Evolutionary conservation across 495 filamentous ascomycete species (phyloP), one percentile per base, ranked within the genome.

Genomic region (Podospora bellae-mahoneyi): DNA sequence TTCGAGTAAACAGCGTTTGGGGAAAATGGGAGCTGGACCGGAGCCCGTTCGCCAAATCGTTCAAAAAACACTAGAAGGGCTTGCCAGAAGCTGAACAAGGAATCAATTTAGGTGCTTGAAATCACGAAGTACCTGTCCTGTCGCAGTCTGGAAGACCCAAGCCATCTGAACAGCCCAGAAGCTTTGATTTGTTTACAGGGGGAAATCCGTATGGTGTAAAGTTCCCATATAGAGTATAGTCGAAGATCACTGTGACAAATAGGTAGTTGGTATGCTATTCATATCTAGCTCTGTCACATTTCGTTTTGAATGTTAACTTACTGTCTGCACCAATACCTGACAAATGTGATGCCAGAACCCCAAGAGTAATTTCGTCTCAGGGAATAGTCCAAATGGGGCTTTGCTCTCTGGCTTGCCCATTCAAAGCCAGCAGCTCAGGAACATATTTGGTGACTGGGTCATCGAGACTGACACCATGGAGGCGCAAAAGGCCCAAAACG

Each of bases 371-470:
- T 5, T 78, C 72, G 15, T 75, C 68, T 79, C 80, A 82, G 16
- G 74, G 66, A n/a, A 78, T 74, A 3, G 75, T 66, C 23, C 71
- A 73, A 15, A 80, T 69, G 2, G 72, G 67, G 39, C 65, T 77
- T 2, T 67, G 55, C 57, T 70, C 74, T 61, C 62, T 70, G 7
- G 72, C 73, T 56, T 79, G 71, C 1, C 63, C 62, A 23, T 67
- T 74, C 5, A 78, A 65, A 55, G 72, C 66, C 9, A 70, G 68
- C 10, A 86, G 68, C 44, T 79, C 74, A 1, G 83, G 82, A 34
- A 83, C 75, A 55, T 81, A 80, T 19, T 85, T 74, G 2, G 80
- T 81, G 54, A 86, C 71, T 0, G 80, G 76, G 34, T 80, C 80
- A 9, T 86, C 80, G 71, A 81, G 73, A 27, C 80, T 78, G 4